These are phyloP conservation scores for Crithidia acanthocephali DNA, from an alignment of 208 protist genomes.

Conservation along the genomic window DNA sequence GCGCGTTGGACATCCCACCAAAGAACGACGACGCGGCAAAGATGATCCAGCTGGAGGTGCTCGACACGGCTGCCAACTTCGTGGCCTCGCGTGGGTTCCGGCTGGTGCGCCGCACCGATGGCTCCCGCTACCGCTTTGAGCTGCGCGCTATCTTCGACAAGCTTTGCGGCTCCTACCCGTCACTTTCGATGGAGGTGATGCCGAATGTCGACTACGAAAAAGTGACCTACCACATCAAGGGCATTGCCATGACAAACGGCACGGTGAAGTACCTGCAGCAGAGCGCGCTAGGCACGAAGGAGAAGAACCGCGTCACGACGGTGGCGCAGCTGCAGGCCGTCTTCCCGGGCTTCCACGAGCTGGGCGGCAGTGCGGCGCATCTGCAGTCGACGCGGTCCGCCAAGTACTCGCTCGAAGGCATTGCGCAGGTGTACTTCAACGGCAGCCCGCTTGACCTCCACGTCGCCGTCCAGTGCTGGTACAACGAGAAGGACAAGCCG, in stretches of 20 bases:
- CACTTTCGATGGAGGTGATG: slow-evolving; percentile 79
- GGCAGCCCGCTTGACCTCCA: slow-evolving; percentile 62
- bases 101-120: slow-evolving; percentile 47
- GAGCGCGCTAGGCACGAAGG: slow-evolving; percentile 63
- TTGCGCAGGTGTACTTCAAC: slow-evolving; percentile 61
- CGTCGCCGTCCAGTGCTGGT: slow-evolving; percentile 57
- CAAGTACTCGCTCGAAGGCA: slow-evolving; percentile 28
- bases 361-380: slow-evolving; percentile 26
- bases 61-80: slow-evolving; percentile 55
- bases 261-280: slow-evolving; percentile 59
- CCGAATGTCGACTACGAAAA: slow-evolving; percentile 87
- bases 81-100: slow-evolving; percentile 61
- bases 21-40: slow-evolving; percentile 26
- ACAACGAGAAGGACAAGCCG: slow-evolving; percentile 24
- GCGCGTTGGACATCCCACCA: slow-evolving; percentile 24
- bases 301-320: slow-evolving; percentile 58
- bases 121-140: slow-evolving; percentile 44
- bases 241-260: slow-evolving; percentile 37
- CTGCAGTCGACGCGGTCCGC: slow-evolving; percentile 32
- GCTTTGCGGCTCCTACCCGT: slow-evolving; percentile 57
- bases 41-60: slow-evolving; percentile 46
- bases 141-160: slow-evolving; percentile 61
- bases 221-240: slow-evolving; percentile 53
- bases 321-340: slow-evolving; percentile 74
- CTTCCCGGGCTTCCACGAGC: slow-evolving; percentile 75